Evolutionary conservation across 1,139 yeast genomes (phyloP).

Genomic region (Magnusiomyces fungicola): DNA sequence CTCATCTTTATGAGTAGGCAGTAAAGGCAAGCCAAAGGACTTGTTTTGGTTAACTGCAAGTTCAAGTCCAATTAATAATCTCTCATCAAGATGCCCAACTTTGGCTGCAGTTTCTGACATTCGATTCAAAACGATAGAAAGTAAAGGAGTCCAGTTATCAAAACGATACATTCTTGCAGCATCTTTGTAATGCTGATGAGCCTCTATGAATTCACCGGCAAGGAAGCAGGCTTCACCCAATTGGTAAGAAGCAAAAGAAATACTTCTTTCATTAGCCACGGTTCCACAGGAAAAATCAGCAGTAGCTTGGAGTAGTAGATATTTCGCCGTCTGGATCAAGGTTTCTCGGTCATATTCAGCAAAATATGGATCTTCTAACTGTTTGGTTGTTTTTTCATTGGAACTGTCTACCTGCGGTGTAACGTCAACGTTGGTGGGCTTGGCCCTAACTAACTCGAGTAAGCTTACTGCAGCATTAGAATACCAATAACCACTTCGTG

Average conservation of each 20-base stretch:
- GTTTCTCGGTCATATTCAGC: slow-evolving; percentile 20
- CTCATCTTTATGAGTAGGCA: not conserved
- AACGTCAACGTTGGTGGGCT: not conserved
- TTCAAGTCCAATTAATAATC: slow-evolving; percentile 20
- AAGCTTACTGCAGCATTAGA: slow-evolving; percentile 24
- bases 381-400: slow-evolving; percentile 18
- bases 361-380: slow-evolving; percentile 17
- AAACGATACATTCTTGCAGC: slow-evolving; percentile 23
- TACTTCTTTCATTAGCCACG: slow-evolving; percentile 33
- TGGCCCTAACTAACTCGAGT: not conserved
- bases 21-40: not conserved
- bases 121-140: slow-evolving; percentile 18
- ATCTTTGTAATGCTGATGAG: slow-evolving; percentile 28
- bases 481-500: slow-evolving; percentile 42
- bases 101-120: slow-evolving; percentile 19
- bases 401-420: too few species aligned
- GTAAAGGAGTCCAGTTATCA: slow-evolving; percentile 25
- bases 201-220: slow-evolving; percentile 33
- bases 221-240: slow-evolving; percentile 30
- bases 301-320: slow-evolving; percentile 20
- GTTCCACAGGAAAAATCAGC: slow-evolving; percentile 23
- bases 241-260: slow-evolving; percentile 32
- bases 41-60: not conserved
- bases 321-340: slow-evolving; percentile 24
- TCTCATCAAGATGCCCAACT: slow-evolving; percentile 11